Conservation (phyloP, 2,329 filamentous ascomycete species). For the Pestalotiopsis sp. region DNA sequence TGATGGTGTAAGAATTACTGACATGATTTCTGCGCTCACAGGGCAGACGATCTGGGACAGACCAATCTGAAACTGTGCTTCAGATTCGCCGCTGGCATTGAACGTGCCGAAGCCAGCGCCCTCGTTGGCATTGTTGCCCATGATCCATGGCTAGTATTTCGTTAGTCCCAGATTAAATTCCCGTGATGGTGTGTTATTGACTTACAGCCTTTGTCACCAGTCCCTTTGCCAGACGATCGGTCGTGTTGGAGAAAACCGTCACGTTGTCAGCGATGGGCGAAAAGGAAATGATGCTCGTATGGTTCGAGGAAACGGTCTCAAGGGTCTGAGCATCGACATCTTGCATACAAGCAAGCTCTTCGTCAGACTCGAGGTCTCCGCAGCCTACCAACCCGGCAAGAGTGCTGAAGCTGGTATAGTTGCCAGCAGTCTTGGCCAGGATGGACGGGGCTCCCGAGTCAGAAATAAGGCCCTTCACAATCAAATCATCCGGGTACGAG, state of each 20-base stretch:
- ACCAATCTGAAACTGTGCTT: background rate
- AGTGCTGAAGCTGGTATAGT: slow-evolving; percentile 27
- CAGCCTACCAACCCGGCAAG: slow-evolving; percentile 27
- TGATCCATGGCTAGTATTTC: slow-evolving; percentile 24
- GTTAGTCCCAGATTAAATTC: background rate
- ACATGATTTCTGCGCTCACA: slow-evolving; percentile 11
- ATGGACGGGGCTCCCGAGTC: slow-evolving; percentile 37
- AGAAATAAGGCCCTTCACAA: slow-evolving; percentile 38
- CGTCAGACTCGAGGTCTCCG: slow-evolving; percentile 18
- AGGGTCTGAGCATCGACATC: slow-evolving; percentile 19
- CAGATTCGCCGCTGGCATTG: slow-evolving; percentile 18
- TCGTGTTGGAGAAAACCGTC: slow-evolving; percentile 16
- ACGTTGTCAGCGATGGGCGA: slow-evolving; percentile 13
- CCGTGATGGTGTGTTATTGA: background rate
- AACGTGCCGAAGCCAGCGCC: slow-evolving; percentile 23
- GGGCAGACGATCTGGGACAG: slow-evolving; percentile 14
- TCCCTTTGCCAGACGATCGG: slow-evolving; percentile 14
- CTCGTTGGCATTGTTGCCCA: slow-evolving; percentile 28
- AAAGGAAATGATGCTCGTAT: slow-evolving; percentile 13
- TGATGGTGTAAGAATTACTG: background rate
- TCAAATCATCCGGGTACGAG: slow-evolving; percentile 25
- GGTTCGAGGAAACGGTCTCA: slow-evolving; percentile 15
- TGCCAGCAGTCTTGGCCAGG: slow-evolving; percentile 33
- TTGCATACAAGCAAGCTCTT: slow-evolving; percentile 28
- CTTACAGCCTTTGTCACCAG: slow-evolving; percentile 20